Conservation (phyloP, 768 basidiomycete genomes). For the Mycena rosella region DNA sequence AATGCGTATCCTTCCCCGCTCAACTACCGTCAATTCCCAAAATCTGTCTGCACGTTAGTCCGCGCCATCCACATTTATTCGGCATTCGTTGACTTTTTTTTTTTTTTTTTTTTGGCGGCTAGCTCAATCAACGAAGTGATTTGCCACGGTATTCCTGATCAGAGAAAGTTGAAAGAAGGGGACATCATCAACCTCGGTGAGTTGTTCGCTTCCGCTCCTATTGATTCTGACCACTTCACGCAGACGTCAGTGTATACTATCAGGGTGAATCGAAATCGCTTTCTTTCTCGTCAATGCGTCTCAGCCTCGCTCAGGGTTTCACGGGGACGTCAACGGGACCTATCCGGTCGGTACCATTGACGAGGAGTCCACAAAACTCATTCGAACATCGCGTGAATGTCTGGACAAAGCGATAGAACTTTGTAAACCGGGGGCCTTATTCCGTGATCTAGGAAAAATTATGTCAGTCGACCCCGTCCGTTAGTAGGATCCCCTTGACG, state of each 20-base stretch:
- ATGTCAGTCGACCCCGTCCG: constrained; percentile 70
- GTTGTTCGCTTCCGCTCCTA: constrained; percentile 37
- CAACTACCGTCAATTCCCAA: constrained; percentile 92
- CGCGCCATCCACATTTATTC: constrained; percentile 3
- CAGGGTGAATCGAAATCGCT: constrained; percentile 62
- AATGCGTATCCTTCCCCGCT: constrained; percentile 95
- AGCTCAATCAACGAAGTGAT: constrained; percentile 92
- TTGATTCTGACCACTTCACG: constrained; percentile 35
- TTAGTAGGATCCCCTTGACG: background rate
- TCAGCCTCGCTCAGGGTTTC: constrained; percentile 71
- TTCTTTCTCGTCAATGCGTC: constrained; percentile 6
- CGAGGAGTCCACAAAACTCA: constrained; percentile 85
- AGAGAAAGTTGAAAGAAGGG: constrained; percentile 85
- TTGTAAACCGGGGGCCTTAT: constrained; percentile 94
- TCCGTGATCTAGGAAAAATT: constrained; percentile 87
- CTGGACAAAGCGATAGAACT: constrained; percentile 91
- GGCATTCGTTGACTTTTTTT: background rate
- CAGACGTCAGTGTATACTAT: constrained; percentile 86
- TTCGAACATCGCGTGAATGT: constrained; percentile 84
- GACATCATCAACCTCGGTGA: constrained; percentile 96
- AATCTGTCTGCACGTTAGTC: constrained; percentile 95
- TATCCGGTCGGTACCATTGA: constrained; percentile 92
- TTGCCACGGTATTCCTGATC: constrained; percentile 97
- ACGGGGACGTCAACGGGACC: constrained; percentile 89
- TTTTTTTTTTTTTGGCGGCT: background rate